Evolutionary conservation across 345 rosid genomes (phyloP).

Genomic region (Rhizophora apiculata): DNA sequence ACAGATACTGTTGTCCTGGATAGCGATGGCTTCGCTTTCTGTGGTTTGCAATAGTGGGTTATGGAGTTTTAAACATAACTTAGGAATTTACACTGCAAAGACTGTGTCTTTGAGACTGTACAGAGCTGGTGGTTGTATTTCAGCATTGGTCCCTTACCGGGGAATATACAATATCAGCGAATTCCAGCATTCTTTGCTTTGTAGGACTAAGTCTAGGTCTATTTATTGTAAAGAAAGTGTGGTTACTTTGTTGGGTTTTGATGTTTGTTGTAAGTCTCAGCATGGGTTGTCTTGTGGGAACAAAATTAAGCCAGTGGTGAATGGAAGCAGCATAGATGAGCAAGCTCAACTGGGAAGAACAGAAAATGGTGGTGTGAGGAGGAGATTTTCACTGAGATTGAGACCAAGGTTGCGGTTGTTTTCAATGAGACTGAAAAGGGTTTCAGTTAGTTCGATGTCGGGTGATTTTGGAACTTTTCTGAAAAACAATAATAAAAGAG

Average conservation of each 20-base stretch:
- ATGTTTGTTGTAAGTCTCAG: conserved; percentile 30
- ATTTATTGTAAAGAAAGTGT: conserved; percentile 26
- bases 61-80: conserved; percentile 24
- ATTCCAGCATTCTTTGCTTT: conserved; percentile 29
- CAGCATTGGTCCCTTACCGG: conserved; percentile 23
- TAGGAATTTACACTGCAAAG: conserved; percentile 25
- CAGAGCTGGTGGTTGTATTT: conserved; percentile 24
- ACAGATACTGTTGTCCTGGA: conserved; percentile 6
- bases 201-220: conserved; percentile 34
- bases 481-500: conserved; percentile 54
- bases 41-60: conserved; percentile 57
- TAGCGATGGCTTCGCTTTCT: conserved; percentile 52
- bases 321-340: conserved; percentile 34
- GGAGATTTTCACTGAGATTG: conserved; percentile 57
- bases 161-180: conserved; percentile 20
- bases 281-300: conserved; percentile 38
- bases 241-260: conserved; percentile 27
- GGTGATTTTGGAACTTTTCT: conserved; percentile 46
- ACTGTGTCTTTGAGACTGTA: conserved; percentile 26
- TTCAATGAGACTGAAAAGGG: conserved; percentile 43
- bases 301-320: conserved; percentile 36
- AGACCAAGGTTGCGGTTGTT: conserved; percentile 68
- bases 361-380: conserved; percentile 31
- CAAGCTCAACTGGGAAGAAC: conserved; percentile 26
- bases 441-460: conserved; percentile 47